Conservation (phyloP, 1,284 basidiomycete species). For the Ganoderma lingzhi region DNA sequence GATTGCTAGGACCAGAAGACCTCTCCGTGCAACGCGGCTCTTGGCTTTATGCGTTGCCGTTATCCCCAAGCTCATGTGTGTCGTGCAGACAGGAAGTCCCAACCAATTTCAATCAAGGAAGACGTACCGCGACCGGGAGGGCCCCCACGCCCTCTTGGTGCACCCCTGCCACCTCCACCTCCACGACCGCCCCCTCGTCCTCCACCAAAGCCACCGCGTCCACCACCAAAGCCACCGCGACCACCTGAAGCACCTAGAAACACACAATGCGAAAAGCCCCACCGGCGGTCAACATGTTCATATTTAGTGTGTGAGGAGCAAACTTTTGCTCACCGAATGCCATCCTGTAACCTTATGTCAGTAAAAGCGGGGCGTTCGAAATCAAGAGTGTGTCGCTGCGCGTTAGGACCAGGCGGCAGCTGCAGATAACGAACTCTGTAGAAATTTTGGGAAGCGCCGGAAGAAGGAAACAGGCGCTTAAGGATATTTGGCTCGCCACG, state of each 20-base stretch:
- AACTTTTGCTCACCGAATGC: constrained; percentile 41
- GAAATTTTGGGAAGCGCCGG: constrained; percentile 31
- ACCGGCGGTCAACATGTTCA: background rate
- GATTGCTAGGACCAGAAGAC: background rate
- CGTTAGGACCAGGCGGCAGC: constrained; percentile 9
- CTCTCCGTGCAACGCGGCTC: background rate
- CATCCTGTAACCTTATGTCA: constrained; percentile 34
- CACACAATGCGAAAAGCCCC: background rate
- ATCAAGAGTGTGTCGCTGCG: constrained; percentile 15
- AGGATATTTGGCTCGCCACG: background rate
- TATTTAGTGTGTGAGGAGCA: background rate
- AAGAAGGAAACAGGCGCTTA: background rate
- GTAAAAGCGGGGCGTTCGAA: constrained; percentile 13
- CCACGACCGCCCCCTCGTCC: constrained; percentile 40
- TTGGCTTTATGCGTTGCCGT: background rate
- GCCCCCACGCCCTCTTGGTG: constrained; percentile 35
- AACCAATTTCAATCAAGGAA: background rate
- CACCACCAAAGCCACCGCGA: constrained; percentile 47
- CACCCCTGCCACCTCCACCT: constrained; percentile 37
- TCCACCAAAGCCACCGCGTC: constrained; percentile 47
- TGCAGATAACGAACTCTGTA: constrained; percentile 10
- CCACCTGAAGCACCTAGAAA: constrained; percentile 45
- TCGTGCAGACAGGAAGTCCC: background rate
- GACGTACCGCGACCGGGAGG: constrained; percentile 31
- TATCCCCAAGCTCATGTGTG: background rate